Conservation (phyloP, 2,329 filamentous ascomycete genomes). For the Apiospora arundinis region DNA sequence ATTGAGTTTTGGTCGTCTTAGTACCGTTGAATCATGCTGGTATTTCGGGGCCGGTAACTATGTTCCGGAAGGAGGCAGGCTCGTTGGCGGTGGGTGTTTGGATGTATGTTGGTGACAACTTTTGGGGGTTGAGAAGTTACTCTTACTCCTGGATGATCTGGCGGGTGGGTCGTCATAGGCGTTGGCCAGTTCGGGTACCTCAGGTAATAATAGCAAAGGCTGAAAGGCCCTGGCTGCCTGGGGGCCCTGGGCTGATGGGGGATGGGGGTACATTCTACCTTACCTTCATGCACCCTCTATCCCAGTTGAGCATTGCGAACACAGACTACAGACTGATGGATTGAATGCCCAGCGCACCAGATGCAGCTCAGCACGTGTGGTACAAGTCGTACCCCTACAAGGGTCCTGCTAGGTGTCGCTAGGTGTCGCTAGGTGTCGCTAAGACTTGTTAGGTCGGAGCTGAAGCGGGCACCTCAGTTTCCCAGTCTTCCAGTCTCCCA, state of each 20-base stretch:
- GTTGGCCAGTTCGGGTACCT: conserved; percentile 4
- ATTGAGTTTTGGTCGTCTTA: neutral
- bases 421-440: too few relatives aligned
- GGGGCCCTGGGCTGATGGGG: too few relatives aligned
- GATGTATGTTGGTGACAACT: conserved; percentile 3
- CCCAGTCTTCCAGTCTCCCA: too few relatives aligned
- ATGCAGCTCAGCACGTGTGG: conserved; percentile 5
- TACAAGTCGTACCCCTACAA: conserved; percentile 5
- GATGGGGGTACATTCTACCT: too few relatives aligned
- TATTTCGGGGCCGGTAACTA: neutral
- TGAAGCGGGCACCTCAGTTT: conserved; percentile 8
- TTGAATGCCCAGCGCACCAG: neutral
- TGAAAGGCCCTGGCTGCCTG: neutral
- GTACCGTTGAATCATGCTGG: conserved; percentile 3
- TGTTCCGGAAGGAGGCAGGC: neutral
- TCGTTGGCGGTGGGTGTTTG: neutral
- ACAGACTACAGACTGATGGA: neutral
- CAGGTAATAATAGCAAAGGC: neutral
- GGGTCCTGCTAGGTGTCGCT: neutral
- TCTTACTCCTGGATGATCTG: conserved; percentile 18
- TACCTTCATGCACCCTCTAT: neutral
- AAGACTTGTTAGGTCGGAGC: neutral
- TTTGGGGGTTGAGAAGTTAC: conserved; percentile 13
- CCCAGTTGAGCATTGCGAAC: conserved; percentile 1
- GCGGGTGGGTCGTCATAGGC: conserved; percentile 18